Conservation (phyloP, 768 basidiomycete species). For the Phylloporus scabripes region DNA sequence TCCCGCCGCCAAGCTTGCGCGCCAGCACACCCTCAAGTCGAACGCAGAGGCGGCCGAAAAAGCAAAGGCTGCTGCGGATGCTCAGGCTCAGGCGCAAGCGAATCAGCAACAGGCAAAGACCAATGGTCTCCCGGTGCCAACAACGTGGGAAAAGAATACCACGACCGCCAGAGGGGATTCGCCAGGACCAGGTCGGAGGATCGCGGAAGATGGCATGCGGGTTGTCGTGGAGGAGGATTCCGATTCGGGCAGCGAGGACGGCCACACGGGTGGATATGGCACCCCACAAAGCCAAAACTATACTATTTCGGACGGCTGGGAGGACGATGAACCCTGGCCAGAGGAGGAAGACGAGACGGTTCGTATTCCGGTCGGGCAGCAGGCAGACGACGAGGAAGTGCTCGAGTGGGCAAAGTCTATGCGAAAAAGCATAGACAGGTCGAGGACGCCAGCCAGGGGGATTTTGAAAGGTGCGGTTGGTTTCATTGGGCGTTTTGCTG, state of each 20-base stretch:
- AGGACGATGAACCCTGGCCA: slow-evolving; percentile 77
- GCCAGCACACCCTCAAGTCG: slow-evolving; percentile 88
- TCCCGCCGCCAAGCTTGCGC: slow-evolving; percentile 83
- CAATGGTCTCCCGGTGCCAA: slow-evolving; percentile 41
- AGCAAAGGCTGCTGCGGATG: slow-evolving; percentile 32
- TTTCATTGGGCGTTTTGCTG: slow-evolving; percentile 6
- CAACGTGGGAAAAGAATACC: slow-evolving; percentile 83
- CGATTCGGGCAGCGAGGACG: slow-evolving; percentile 51
- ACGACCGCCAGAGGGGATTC: slow-evolving; percentile 47
- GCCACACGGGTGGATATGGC: slow-evolving; percentile 35
- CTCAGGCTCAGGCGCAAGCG: slow-evolving; percentile 18
- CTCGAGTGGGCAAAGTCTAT: slow-evolving; percentile 77
- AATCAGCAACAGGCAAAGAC: slow-evolving; percentile 8
- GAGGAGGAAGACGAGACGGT: slow-evolving; percentile 72
- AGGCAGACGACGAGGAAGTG: slow-evolving; percentile 46
- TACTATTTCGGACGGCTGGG: slow-evolving; percentile 58
- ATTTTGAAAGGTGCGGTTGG: slow-evolving; percentile 67
- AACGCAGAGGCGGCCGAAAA: slow-evolving; percentile 51
- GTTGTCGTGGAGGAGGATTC: slow-evolving; percentile 71
- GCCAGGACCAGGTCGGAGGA: slow-evolving; percentile 40
- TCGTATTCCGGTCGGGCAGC: slow-evolving; percentile 29
- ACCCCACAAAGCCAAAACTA: slow-evolving; percentile 33
- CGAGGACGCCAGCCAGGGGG: slow-evolving; percentile 64
- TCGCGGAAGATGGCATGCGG: slow-evolving; percentile 62
- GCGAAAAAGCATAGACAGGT: slow-evolving; percentile 66